Evolutionary conservation across 768 basidiomycete genomes (phyloP).

Genomic region (Lactarius sp.): DNA sequence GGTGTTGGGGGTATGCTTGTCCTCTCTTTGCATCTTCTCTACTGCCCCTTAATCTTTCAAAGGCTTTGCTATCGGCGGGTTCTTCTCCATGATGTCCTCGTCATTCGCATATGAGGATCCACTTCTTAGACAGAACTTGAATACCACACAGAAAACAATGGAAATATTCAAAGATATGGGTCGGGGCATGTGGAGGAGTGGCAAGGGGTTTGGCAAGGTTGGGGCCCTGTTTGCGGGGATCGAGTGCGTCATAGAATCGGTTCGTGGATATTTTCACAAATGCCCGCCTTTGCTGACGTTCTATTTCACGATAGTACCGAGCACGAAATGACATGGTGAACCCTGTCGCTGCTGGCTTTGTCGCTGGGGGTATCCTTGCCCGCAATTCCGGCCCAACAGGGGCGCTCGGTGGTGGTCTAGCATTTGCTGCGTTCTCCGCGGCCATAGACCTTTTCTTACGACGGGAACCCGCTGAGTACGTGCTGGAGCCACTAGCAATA

Average conservation of each 20-base stretch:
- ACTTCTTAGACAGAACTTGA: slow-evolving; percentile 59
- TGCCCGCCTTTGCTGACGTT: neutral
- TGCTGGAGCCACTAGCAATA: slow-evolving; percentile 3
- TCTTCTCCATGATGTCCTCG: slow-evolving; percentile 94
- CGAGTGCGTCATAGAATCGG: slow-evolving; percentile 93
- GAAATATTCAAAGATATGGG: slow-evolving; percentile 94
- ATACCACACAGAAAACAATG: slow-evolving; percentile 70
- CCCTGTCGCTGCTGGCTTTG: slow-evolving; percentile 79
- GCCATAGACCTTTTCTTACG: slow-evolving; percentile 84
- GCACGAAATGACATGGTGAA: slow-evolving; percentile 95
- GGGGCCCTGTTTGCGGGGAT: slow-evolving; percentile 92
- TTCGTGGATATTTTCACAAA: slow-evolving; percentile 39
- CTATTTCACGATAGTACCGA: slow-evolving; percentile 60
- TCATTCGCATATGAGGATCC: slow-evolving; percentile 97
- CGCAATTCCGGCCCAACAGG: slow-evolving; percentile 84
- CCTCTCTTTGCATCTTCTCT: neutral
- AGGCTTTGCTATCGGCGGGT: slow-evolving; percentile 92
- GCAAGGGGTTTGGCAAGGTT: slow-evolving; percentile 92
- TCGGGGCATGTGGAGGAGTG: slow-evolving; percentile 80
- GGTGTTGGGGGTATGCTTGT: slow-evolving; percentile 70
- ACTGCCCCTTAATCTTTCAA: slow-evolving; percentile 10
- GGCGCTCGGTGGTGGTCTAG: slow-evolving; percentile 80
- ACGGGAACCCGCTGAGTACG: slow-evolving; percentile 76
- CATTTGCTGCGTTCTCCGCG: slow-evolving; percentile 90
- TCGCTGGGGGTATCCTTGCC: slow-evolving; percentile 85